Evolutionary conservation across 192 early-diverging fungal genomes (phyloP).

Genomic region (Backusella parvicylindrica): DNA sequence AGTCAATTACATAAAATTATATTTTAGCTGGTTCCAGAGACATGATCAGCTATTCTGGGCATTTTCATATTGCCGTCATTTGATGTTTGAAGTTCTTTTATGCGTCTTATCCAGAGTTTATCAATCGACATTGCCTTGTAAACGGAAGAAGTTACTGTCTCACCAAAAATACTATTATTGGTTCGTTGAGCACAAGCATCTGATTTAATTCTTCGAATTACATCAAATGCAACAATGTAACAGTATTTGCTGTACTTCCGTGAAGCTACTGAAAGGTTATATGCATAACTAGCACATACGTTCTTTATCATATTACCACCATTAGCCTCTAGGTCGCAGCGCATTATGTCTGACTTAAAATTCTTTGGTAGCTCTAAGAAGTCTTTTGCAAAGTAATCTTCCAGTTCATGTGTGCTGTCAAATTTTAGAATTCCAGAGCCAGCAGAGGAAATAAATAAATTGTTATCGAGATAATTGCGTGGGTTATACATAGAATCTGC

Average conservation of each 20-base stretch:
- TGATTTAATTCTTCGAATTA: slow-evolving; percentile 13
- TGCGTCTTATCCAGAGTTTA: slow-evolving; percentile 3
- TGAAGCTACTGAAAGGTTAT: neutral
- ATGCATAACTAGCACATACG: slow-evolving; percentile 22
- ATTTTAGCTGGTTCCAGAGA: neutral
- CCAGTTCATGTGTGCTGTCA: neutral
- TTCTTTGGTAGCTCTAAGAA: neutral
- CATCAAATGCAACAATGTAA: slow-evolving; percentile 22
- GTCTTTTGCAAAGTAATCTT: slow-evolving; percentile 8
- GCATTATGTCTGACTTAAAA: neutral
- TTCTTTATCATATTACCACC: neutral
- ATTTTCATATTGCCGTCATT: neutral
- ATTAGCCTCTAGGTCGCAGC: slow-evolving; percentile 1
- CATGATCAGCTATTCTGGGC: neutral
- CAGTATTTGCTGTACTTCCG: slow-evolving; percentile 16
- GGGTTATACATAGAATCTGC: neutral
- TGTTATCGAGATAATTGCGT: neutral
- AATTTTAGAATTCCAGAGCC: neutral
- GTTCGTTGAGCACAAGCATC: slow-evolving; percentile 6
- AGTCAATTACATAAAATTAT: neutral
- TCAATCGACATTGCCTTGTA: slow-evolving; percentile 12
- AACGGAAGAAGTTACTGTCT: neutral
- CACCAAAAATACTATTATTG: neutral
- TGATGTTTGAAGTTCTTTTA: neutral
- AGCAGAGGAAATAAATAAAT: neutral